A percentile compares a stretch with the other conserved stretches of the same genome.
phyloP scores from a whole-genome alignment of 1,284 basidiomycete species.

The Melampsora allii-populina region DNA sequence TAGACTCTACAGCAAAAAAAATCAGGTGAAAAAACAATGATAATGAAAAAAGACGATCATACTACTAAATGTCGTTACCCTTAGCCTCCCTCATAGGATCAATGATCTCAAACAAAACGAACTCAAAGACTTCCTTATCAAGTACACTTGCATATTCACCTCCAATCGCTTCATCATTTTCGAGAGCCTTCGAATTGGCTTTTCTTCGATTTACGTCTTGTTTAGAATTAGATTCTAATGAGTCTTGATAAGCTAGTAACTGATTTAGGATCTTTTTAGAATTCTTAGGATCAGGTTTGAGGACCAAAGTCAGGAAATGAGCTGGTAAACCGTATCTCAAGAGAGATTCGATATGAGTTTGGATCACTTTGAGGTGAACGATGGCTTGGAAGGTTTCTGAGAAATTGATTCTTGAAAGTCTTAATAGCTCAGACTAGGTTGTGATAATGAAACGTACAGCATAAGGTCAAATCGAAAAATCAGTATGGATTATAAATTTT shows the following conservation, averaged over 20 bases:
- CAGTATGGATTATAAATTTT: neutral
- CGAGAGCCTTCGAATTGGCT: neutral
- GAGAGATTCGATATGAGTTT: conserved; percentile 91
- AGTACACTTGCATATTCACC: conserved; percentile 42
- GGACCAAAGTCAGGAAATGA: conserved; percentile 74
- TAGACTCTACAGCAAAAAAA: no score
- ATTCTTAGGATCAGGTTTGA: conserved; percentile 85
- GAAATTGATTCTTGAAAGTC: conserved; percentile 89
- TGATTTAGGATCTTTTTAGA: conserved; percentile 70
- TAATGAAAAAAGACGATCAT: no score
- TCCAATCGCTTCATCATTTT: conserved; percentile 18
- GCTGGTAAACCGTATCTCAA: conserved; percentile 93
- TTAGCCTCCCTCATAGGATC: conserved; percentile 33
- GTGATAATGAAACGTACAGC: neutral
- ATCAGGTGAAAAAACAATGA: no score
- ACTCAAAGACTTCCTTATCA: conserved; percentile 42
- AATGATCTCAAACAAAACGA: conserved; percentile 43
- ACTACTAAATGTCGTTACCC: neutral
- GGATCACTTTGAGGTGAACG: conserved; percentile 86
- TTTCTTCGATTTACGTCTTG: neutral
- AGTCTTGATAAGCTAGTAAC: conserved; percentile 73
- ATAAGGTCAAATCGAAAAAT: neutral
- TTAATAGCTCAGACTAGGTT: conserved; percentile 81
- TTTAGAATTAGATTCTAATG: conserved; percentile 57
- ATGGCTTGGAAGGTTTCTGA: conserved; percentile 94